Base-by-base conservation (phyloP, 805 yeast species). In the Myxozyma udenii region DNA sequence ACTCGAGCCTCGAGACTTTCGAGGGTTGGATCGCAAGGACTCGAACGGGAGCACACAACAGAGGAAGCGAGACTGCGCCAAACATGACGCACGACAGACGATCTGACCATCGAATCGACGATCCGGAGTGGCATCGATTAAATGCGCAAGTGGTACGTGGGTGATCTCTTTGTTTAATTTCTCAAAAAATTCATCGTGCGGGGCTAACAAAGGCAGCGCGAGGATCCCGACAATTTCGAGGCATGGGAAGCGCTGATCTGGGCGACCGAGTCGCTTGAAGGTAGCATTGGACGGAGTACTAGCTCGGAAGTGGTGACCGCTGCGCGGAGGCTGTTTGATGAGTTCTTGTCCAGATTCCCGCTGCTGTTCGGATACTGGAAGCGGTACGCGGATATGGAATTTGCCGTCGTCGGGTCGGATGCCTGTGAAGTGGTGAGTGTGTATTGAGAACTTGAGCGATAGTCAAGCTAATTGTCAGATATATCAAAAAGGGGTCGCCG, bases 321-420 rank as follows among this genome's bases (percentile, higher is more conserved):
- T 30, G 60, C 63, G 35, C 61, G 71, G 4, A 47, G 46, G 23
- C 46, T 67, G 19, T 70, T 57, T 42, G 71, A 65, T 24, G 36
- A 51, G 3, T 60, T 71, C 22, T 56, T 73, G 46, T 48, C 50
- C 3, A 51, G 56, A 28, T 73, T 63, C 54, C 77, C 77, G 1
- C 47, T 67, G 32, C 57, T 71, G 6, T 66, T 66, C 45, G 76
- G 74, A 4, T 72, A 71, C 58, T 73, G 77, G 77, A 66, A 68
- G 33, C 60, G 67, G 41, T 70, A 68, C 49, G 75, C 77, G 14
- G 64, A 68, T 47, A 39, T 56, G 6, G 74, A 68, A 51, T 73
- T 71, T 60, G 45, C 62, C 25, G 48, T 67, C 2, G 66, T 66
- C 2, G 55, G 61, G 33, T 64, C 67, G 2, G 68, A 64, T 12